A percentile compares a stretch with the other conserved stretches of the same genome.
Evolutionary conservation across 352 stramenopile genomes (phyloP).

Genomic region (Pythium dissimile): DNA sequence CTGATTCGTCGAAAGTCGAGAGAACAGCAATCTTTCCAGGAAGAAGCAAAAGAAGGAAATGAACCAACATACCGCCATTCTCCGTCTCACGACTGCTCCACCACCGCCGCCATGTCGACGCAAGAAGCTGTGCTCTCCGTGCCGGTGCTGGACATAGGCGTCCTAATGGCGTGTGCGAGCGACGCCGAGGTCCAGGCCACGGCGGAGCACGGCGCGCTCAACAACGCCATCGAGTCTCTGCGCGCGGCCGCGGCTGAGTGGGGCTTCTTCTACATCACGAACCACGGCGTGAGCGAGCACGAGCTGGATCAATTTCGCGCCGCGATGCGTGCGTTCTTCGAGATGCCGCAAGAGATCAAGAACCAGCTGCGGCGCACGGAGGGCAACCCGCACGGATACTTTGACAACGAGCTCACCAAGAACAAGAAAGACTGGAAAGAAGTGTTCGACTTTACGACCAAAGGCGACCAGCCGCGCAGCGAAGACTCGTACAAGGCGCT

Average conservation of each 20-base stretch:
- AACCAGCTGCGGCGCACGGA: slow-evolving; percentile 46
- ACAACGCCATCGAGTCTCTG: slow-evolving; percentile 35
- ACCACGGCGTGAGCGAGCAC: slow-evolving; percentile 60
- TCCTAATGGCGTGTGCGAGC: slow-evolving; percentile 30
- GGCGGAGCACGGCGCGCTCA: slow-evolving; percentile 15
- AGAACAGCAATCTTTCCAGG: neutral
- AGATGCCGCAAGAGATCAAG: slow-evolving; percentile 54
- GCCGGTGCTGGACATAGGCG: slow-evolving; percentile 42
- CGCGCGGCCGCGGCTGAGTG: slow-evolving; percentile 65
- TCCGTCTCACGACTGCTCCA: too few relatives aligned
- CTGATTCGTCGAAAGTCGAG: neutral
- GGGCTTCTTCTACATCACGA: slow-evolving; percentile 92
- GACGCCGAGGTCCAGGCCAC: slow-evolving; percentile 31
- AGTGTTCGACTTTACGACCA: slow-evolving; percentile 58
- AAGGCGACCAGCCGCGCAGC: slow-evolving; percentile 43
- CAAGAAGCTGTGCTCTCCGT: slow-evolving; percentile 22
- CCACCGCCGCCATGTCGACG: neutral
- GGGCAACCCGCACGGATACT: slow-evolving; percentile 88
- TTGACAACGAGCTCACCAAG: slow-evolving; percentile 94
- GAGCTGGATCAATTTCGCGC: slow-evolving; percentile 62
- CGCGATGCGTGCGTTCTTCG: slow-evolving; percentile 81
- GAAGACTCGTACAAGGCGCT: slow-evolving; percentile 51
- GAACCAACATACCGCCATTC: too few relatives aligned
- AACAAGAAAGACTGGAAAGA: slow-evolving; percentile 93
- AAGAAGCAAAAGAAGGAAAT: too few relatives aligned